phyloP scores from a whole-genome alignment of 2,329 filamentous ascomycete species.

The Colletotrichum karsti region DNA sequence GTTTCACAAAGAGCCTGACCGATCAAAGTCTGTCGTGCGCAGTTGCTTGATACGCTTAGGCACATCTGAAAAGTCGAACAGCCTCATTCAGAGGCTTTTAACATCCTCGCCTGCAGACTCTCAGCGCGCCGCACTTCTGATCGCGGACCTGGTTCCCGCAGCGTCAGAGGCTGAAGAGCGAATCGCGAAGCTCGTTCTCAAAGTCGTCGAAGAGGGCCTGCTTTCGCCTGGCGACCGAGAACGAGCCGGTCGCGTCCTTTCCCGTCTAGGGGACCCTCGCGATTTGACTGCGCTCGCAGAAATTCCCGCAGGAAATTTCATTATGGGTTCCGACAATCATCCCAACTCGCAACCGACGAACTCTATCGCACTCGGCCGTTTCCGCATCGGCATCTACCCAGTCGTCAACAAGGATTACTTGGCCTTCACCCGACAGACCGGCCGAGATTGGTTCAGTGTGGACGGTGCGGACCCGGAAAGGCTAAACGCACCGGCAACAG shows the following conservation, averaged over 20 bases:
- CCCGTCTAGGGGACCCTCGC: background rate
- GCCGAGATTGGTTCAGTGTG: background rate
- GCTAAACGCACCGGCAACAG: slow-evolving; percentile 1
- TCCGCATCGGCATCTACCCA: slow-evolving; percentile 5
- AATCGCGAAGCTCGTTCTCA: background rate
- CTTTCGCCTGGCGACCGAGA: background rate
- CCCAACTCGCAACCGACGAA: background rate
- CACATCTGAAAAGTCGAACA: background rate
- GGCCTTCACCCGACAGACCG: background rate
- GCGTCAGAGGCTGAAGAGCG: background rate
- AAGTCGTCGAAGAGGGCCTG: background rate
- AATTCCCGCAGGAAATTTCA: background rate
- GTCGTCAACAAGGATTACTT: background rate
- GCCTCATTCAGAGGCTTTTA: background rate
- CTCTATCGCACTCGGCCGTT: background rate
- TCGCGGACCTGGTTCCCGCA: background rate
- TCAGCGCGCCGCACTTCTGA: background rate
- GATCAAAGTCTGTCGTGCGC: background rate
- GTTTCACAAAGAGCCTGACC: background rate
- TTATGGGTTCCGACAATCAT: slow-evolving; percentile 12
- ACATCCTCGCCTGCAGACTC: background rate
- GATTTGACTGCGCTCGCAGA: background rate
- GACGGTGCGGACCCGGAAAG: background rate
- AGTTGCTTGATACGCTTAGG: background rate
- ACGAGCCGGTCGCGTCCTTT: slow-evolving; percentile 1